Evolutionary conservation across 257 asterid species (phyloP).

Genomic region (Parsonsia alboflavescens): DNA sequence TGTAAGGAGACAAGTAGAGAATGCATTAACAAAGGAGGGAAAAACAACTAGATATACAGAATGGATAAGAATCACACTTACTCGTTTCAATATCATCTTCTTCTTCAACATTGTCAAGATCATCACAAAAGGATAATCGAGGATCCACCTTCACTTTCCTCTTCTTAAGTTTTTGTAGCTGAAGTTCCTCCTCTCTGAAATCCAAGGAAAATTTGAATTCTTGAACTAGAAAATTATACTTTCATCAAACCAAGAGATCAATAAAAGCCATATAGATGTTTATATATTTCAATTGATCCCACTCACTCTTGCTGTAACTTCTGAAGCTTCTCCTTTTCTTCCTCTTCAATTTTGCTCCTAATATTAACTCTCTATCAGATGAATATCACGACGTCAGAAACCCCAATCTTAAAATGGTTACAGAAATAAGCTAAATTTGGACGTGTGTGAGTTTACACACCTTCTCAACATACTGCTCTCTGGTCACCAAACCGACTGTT

Average conservation of each 20-base stretch:
- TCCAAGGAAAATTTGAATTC: neutral
- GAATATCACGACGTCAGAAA: neutral
- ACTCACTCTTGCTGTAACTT: slow-evolving; percentile 96
- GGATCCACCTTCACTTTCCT: slow-evolving; percentile 89
- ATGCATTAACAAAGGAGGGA: neutral
- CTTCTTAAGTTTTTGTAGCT: slow-evolving; percentile 81
- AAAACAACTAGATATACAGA: neutral
- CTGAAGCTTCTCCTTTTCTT: slow-evolving; percentile 95
- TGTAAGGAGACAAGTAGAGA: neutral
- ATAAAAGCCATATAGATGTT: too few species aligned
- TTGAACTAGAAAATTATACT: neutral
- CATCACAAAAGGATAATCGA: slow-evolving; percentile 84
- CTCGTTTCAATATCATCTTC: slow-evolving; percentile 74
- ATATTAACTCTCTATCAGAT: slow-evolving; percentile 80
- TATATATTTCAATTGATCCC: neutral
- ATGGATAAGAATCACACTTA: slow-evolving; percentile 22
- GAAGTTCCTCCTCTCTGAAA: slow-evolving; percentile 92
- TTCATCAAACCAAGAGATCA: neutral
- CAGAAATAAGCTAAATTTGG: neutral
- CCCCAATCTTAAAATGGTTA: neutral
- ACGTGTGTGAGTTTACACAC: slow-evolving; percentile 24
- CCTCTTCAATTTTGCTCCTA: slow-evolving; percentile 86
- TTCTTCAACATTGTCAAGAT: slow-evolving; percentile 60
- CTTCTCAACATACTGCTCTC: slow-evolving; percentile 98
- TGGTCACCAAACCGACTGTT: slow-evolving; percentile 94